These are phyloP conservation scores for Eimeria maxima DNA, from an alignment of 169 alveolate species.

Conservation along the genomic window DNA sequence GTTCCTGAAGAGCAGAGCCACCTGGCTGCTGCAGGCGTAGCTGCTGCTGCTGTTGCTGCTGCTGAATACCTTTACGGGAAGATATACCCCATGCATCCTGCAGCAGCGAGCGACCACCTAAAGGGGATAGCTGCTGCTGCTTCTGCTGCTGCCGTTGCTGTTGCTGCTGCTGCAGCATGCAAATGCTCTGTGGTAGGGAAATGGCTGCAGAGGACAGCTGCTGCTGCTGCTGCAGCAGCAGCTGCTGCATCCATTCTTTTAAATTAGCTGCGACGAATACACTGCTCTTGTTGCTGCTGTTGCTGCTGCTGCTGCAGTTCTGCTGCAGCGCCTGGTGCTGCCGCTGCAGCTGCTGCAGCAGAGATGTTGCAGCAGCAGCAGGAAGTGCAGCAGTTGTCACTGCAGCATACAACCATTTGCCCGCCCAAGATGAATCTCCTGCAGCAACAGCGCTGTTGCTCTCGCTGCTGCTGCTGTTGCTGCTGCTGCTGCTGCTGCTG, in stretches of 20 bases:
- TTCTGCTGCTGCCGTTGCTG: constrained; percentile 49
- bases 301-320: background rate
- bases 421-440: background rate
- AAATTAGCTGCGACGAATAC: background rate
- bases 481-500: constrained; percentile 19
- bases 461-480: constrained; percentile 26
- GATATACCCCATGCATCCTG: constrained; percentile 54
- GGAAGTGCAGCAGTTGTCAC: background rate
- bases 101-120: constrained; percentile 12
- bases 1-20: background rate
- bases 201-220: background rate
- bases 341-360: too few relatives aligned
- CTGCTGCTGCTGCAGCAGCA: too few relatives aligned
- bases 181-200: background rate
- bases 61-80: background rate
- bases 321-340: constrained; percentile 18
- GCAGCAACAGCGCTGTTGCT: background rate
- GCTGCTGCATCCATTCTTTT: too few relatives aligned
- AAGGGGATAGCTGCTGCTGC: background rate
- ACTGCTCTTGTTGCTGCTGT: constrained; percentile 3
- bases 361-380: too few relatives aligned
- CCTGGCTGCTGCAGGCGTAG: background rate
- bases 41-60: background rate
- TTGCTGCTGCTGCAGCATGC: constrained; percentile 36
- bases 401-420: constrained; percentile 52